Evolutionary conservation across 768 basidiomycete genomes (phyloP), one percentile per base, ranked within the genome.

Genomic region (Psilocybe cyanescens): DNA sequence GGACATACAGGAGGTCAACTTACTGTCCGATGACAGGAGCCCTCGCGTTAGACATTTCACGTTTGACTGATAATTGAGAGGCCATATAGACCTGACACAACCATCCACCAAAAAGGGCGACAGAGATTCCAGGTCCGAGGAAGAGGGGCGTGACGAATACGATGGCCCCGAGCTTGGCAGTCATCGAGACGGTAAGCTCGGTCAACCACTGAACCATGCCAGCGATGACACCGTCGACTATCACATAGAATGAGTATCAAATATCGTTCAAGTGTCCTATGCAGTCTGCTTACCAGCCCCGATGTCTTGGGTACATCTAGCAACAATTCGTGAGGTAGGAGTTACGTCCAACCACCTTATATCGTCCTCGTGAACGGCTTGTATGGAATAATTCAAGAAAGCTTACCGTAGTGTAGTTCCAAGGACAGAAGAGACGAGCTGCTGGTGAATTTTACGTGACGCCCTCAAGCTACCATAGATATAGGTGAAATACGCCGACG

Each of bases 301-400:
- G 19, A 88, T 86, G 68, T 89, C 88, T 51, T 86, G 83, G 1
- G 88, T 89, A 67, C 83, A 85, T 58, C 88, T 79, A 17, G 86
- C 76, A 51, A 88, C 84, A 41, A 90, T 82, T 5, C 88, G 82
- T 19, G 77, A 75, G 0, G 72, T 72, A 7, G 79, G 78, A 1
- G 80, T 81, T 5, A 70, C 72, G 63, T 77, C 76, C 17, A 81
- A 75, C 74, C 74, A 86, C 72, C 86, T 82, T 19, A n/a, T 8
- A 53, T 24, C 2, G 7, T 52, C 16, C 29, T 46, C 24, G 19
- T 19, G 57, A 39, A 30, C 14, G 30, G 8, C 29, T 39, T 16
- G 29, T 30, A 44, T 24, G 3, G 4, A 67, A 49, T 9, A 33
- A 35, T 6, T 35, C 6, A 12, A 28, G 46, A 35, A 16, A 33